Evolutionary conservation across 1,284 basidiomycete genomes (phyloP).

Genomic region (Ustilago shanxiensis): DNA sequence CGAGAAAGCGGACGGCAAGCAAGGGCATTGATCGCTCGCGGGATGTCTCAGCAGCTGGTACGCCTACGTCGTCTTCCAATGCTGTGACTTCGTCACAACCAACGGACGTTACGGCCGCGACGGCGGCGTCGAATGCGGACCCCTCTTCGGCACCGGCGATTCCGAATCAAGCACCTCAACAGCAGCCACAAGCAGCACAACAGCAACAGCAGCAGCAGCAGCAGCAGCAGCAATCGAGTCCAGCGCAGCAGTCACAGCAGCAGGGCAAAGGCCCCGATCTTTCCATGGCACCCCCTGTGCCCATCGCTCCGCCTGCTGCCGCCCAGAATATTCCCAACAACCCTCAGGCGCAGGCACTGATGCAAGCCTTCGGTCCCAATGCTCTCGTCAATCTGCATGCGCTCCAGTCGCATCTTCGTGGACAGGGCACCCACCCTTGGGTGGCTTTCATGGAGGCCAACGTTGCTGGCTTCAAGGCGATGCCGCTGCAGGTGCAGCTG

Average conservation of each 20-base stretch:
- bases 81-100: constrained; percentile 6
- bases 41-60: constrained; percentile 22
- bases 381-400: constrained; percentile 56
- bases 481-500: constrained; percentile 55
- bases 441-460: constrained; percentile 56
- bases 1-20: constrained; percentile 25
- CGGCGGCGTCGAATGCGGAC: not conserved
- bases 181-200: not conserved
- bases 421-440: constrained; percentile 53
- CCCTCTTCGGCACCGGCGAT: constrained; percentile 2
- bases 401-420: constrained; percentile 53
- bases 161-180: not conserved
- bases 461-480: constrained; percentile 37
- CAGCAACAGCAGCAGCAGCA: constrained; percentile 10
- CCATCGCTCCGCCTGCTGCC: constrained; percentile 25
- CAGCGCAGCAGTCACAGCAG: constrained; percentile 16
- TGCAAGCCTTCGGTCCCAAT: constrained; percentile 59
- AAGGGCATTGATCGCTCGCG: constrained; percentile 24
- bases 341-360: constrained; percentile 54
- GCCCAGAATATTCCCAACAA: constrained; percentile 39
- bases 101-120: constrained; percentile 1
- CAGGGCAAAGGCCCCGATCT: constrained; percentile 33
- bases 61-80: constrained; percentile 21
- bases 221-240: constrained; percentile 1
- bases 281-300: constrained; percentile 38